Base-by-base conservation (phyloP, 2,329 filamentous ascomycete genomes). In the Mariannaea elegans region DNA sequence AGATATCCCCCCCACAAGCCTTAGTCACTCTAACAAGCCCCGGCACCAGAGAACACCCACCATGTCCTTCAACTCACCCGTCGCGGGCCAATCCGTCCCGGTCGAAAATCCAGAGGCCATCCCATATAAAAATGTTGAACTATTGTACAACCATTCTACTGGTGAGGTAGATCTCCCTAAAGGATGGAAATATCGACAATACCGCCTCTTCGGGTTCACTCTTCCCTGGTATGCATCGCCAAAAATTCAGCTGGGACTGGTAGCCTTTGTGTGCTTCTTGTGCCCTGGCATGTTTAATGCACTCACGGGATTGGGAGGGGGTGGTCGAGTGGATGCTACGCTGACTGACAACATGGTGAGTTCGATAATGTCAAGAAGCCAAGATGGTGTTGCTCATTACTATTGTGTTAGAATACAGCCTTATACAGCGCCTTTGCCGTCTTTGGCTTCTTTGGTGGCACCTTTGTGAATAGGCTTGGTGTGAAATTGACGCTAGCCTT, bases 211-310 rank as follows among this genome's bases (percentile, higher is more conserved):
- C 16, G 67, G 67, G 31, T 52, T 36, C n/a, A n/a, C n/a, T 1
- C 24, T 67, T 7, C 67, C 67, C 5, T 92, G 87, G 83, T 93
- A 90, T 74, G 90, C 90, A 13, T 92, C 90, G 61, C 90, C 91
- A 4, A 84, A 87, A 71, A 78, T 87, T 39, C 90, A 93, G 78
- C 82, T 93, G 29, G 71, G 89, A 63, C 84, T 93, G 81, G 89
- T 93, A 47, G 76, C 77, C 24, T 73, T 80, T 64, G 77, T 80
- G 48, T 80, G 78, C 68, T 80, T 91, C 79, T 73, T 91, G 64
- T 91, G 89, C 71, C 89, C 88, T 1, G 88, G 88, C 69, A 90
- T 91, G 87, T 91, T 86, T 79, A 91, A 91, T 70, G 87, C 88
- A 5, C 80, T 91, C 52, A 79, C 79, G 59, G 88, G 88, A 54